Conservation (phyloP, 306 rosid species). For the Glycine tomentella region DNA sequence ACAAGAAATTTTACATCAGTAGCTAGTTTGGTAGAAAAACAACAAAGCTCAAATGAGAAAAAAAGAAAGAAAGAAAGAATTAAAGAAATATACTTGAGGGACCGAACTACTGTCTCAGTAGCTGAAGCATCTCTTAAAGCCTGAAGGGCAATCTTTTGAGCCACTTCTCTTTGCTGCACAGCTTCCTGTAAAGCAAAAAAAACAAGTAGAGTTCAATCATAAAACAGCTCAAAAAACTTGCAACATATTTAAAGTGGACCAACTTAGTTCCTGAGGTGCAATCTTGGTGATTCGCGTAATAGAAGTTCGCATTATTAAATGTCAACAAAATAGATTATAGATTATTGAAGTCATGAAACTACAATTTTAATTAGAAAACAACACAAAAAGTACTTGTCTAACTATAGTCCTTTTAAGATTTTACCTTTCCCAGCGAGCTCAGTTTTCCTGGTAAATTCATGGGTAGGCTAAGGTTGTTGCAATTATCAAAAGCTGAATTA, state of each 20-base stretch:
- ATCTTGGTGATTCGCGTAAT: too few relatives aligned
- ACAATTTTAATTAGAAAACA: too few relatives aligned
- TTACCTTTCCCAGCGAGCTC: conserved; percentile 79
- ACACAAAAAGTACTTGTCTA: too few relatives aligned
- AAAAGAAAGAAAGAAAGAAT: neutral
- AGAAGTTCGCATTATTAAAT: too few relatives aligned
- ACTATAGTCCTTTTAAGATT: neutral
- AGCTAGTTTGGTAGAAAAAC: too few relatives aligned
- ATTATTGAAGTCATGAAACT: too few relatives aligned
- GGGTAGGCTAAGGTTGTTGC: conserved; percentile 61
- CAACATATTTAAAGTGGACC: too few relatives aligned
- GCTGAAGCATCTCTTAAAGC: conserved; percentile 93
- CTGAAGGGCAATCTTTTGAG: conserved; percentile 92
- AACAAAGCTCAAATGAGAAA: too few relatives aligned
- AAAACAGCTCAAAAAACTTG: neutral
- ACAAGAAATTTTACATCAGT: neutral
- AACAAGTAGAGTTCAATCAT: conserved; percentile 13
- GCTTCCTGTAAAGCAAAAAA: conserved; percentile 76
- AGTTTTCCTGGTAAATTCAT: conserved; percentile 84
- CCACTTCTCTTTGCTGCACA: conserved; percentile 84
- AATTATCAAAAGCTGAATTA: conserved; percentile 60
- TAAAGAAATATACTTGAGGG: conserved; percentile 65
- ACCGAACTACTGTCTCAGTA: conserved; percentile 79
- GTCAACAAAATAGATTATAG: too few relatives aligned
- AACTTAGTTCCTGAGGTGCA: too few relatives aligned